Conservation (phyloP, 164 flowering plant genomes). For the Tetracentron sinense region DNA sequence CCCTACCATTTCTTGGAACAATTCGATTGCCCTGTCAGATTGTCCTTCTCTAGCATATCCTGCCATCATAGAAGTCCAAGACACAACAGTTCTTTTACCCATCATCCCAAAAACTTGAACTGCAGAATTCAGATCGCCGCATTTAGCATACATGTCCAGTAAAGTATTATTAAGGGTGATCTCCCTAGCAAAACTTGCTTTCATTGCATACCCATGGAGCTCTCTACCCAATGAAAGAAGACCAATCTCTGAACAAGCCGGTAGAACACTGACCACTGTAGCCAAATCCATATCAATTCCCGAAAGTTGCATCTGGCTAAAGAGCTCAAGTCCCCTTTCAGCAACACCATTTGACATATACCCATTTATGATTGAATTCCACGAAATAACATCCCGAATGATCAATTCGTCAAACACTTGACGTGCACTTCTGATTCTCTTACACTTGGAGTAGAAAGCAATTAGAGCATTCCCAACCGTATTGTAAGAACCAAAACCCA, state of each 20-base stretch:
- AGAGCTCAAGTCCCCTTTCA: constrained; percentile 8
- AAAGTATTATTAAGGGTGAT: constrained; percentile 36
- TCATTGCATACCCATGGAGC: constrained; percentile 49
- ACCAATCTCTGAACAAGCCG: constrained; percentile 42
- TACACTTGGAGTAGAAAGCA: constrained; percentile 42
- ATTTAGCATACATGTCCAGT: constrained; percentile 61
- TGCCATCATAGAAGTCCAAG: constrained; percentile 66
- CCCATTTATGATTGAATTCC: constrained; percentile 70
- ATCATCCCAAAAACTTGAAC: constrained; percentile 38
- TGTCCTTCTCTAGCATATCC: constrained; percentile 52
- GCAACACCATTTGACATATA: constrained; percentile 14
- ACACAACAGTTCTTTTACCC: constrained; percentile 41
- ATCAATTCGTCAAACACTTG: constrained; percentile 54
- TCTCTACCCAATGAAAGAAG: constrained; percentile 27
- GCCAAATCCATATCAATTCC: constrained; percentile 41
- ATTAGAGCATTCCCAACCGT: constrained; percentile 52
- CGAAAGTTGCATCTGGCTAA: constrained; percentile 31
- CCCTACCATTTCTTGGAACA: constrained; percentile 44
- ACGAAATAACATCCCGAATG: constrained; percentile 58
- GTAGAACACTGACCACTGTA: constrained; percentile 45
- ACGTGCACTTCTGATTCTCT: constrained; percentile 33
- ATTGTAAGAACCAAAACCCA: constrained; percentile 39
- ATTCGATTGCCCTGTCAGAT: constrained; percentile 34
- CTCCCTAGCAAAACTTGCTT: constrained; percentile 25
- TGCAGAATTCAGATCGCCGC: constrained; percentile 37